phyloP scores from a whole-genome alignment of 257 asterid genomes.

The Jasminum sambac region DNA sequence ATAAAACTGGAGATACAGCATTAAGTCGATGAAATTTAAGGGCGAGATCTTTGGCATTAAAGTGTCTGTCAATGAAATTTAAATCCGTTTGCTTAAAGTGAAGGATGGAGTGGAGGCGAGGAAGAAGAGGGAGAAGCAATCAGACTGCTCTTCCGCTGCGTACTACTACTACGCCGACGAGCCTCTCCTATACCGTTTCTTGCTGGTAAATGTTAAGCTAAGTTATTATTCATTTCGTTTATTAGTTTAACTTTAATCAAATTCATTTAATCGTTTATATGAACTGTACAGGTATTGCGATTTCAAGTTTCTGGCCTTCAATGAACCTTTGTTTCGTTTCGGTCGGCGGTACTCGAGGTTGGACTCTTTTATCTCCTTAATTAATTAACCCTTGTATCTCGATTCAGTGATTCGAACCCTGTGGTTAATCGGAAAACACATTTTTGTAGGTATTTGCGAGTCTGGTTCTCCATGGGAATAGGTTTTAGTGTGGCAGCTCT shows the following conservation, averaged over 20 bases:
- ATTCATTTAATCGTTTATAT: neutral
- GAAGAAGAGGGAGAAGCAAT: slow-evolving; percentile 44
- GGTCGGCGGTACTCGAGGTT: slow-evolving; percentile 80
- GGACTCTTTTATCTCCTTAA: neutral
- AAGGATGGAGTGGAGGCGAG: slow-evolving; percentile 56
- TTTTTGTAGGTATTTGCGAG: slow-evolving; percentile 50
- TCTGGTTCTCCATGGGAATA: slow-evolving; percentile 79
- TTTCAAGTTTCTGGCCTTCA: slow-evolving; percentile 56
- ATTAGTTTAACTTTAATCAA: slow-evolving; percentile 13
- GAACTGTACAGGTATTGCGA: slow-evolving; percentile 68
- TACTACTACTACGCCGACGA: slow-evolving; percentile 21
- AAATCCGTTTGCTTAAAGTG: too few species aligned
- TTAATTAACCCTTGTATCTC: neutral
- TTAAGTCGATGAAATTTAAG: too few species aligned
- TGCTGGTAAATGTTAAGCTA: slow-evolving; percentile 50
- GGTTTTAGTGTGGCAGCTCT: slow-evolving; percentile 72
- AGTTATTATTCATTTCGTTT: slow-evolving; percentile 3
- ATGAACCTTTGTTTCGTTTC: slow-evolving; percentile 62
- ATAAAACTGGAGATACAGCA: too few species aligned
- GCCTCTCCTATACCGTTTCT: slow-evolving; percentile 51
- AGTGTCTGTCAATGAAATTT: too few species aligned
- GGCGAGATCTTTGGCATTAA: too few species aligned
- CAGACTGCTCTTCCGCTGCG: slow-evolving; percentile 62
- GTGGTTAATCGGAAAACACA: neutral
- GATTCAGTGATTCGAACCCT: neutral